phyloP scores from a whole-genome alignment of 106 monocot species.

The Vanilla planifolia region DNA sequence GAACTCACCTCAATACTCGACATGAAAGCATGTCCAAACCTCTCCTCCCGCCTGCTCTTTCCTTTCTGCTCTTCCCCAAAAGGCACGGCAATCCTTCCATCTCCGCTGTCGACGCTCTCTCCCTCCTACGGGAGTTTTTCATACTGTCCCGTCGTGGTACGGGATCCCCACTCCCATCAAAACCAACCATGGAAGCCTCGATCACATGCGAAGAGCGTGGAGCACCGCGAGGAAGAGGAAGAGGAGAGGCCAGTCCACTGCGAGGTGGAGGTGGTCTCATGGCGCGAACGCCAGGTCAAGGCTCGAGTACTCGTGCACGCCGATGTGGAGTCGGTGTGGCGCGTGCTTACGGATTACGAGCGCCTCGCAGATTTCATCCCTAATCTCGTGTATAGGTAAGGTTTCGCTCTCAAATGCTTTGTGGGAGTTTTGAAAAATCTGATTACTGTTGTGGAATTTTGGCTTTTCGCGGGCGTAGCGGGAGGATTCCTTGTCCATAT shows the following conservation, averaged over 20 bases:
- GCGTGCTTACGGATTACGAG: slow-evolving; percentile 91
- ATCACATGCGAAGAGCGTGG: background rate
- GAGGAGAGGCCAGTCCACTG: slow-evolving; percentile 44
- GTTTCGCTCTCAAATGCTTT: background rate
- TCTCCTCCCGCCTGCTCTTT: background rate
- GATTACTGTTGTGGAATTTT: slow-evolving; percentile 5
- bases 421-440: background rate
- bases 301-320: slow-evolving; percentile 49
- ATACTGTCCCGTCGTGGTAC: background rate
- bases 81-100: background rate
- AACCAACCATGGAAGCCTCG: slow-evolving; percentile 1
- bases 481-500: slow-evolving; percentile 82
- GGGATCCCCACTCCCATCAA: background rate
- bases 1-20: no score
- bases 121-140: background rate
- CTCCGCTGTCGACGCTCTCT: background rate
- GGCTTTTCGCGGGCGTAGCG: slow-evolving; percentile 32
- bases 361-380: slow-evolving; percentile 94
- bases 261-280: slow-evolving; percentile 87
- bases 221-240: slow-evolving; percentile 2
- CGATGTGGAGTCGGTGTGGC: slow-evolving; percentile 65
- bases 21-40: background rate
- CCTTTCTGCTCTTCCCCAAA: background rate
- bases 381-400: slow-evolving; percentile 82
- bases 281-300: slow-evolving; percentile 70